Conservation (phyloP, 2,329 filamentous ascomycete genomes). For the Diaporthe sp. region DNA sequence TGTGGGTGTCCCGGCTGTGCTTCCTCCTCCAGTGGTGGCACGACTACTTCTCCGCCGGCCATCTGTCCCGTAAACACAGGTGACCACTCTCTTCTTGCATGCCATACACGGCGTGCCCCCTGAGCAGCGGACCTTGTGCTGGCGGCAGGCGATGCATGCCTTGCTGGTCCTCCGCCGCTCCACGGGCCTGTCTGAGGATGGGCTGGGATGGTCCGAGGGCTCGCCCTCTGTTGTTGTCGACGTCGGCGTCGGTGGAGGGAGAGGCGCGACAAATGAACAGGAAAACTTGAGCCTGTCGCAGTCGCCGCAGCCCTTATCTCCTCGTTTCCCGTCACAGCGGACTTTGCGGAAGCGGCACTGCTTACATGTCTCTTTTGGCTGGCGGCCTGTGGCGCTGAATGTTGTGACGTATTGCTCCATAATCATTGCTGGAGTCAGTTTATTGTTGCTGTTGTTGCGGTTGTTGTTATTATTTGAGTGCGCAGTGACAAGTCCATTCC, state of each 20-base stretch:
- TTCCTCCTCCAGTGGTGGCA: not conserved
- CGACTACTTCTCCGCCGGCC: constrained; percentile 32
- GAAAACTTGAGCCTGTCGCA: constrained; percentile 39
- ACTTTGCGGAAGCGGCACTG: constrained; percentile 41
- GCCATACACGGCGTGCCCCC: constrained; percentile 36
- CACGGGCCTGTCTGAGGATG: constrained; percentile 34
- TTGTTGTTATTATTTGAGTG: not conserved
- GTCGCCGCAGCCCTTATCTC: constrained; percentile 38
- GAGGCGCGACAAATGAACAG: constrained; percentile 39
- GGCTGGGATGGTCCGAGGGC: constrained; percentile 28
- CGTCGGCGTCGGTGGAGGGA: constrained; percentile 31
- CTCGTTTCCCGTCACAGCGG: constrained; percentile 33
- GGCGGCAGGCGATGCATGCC: constrained; percentile 37
- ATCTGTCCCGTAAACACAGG: constrained; percentile 36
- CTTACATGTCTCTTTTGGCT: constrained; percentile 40
- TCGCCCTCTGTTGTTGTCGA: constrained; percentile 15
- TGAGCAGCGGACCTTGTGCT: constrained; percentile 40
- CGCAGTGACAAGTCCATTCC: constrained; percentile 19
- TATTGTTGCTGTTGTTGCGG: not conserved
- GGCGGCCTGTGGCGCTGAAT: constrained; percentile 39
- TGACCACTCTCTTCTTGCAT: constrained; percentile 38
- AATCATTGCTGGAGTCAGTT: not conserved
- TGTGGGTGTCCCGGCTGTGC: constrained; percentile 35
- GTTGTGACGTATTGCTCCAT: constrained; percentile 42
- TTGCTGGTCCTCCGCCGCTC: constrained; percentile 40